A percentile compares a stretch with the other conserved stretches of the same genome.
Evolutionary conservation across 2,329 filamentous ascomycete species (phyloP).

Genomic region (Fusarium sp.): DNA sequence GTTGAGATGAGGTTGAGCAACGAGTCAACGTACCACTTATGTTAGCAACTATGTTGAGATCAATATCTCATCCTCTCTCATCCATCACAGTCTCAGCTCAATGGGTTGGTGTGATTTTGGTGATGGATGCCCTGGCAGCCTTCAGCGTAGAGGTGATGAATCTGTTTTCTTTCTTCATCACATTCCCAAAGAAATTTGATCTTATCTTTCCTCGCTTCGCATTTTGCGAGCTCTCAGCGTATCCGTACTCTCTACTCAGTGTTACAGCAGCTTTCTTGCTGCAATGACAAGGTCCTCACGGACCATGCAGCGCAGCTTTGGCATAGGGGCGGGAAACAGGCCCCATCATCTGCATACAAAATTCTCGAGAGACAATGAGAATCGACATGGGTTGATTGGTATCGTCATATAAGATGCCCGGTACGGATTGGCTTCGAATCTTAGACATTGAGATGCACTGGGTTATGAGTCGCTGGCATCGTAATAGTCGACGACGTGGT

Average conservation of each 20-base stretch:
- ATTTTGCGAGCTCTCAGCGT: slow-evolving; percentile 3
- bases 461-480: slow-evolving; percentile 26
- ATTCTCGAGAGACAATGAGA: slow-evolving; percentile 12
- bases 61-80: slow-evolving; percentile 14
- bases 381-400: slow-evolving; percentile 11
- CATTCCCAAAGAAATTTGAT: slow-evolving; percentile 12
- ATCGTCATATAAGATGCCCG: slow-evolving; percentile 11
- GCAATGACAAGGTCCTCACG: slow-evolving; percentile 33
- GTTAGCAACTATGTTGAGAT: background rate
- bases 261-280: slow-evolving; percentile 9
- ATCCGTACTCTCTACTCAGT: slow-evolving; percentile 18
- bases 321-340: slow-evolving; percentile 25
- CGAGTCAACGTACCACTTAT: slow-evolving; percentile 11
- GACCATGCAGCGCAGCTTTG: slow-evolving; percentile 32
- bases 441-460: slow-evolving; percentile 20
- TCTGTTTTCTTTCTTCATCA: slow-evolving; percentile 22
- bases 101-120: slow-evolving; percentile 20
- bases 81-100: slow-evolving; percentile 12
- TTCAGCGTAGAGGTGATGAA: slow-evolving; percentile 14
- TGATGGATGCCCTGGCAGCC: slow-evolving; percentile 34
- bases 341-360: slow-evolving; percentile 33
- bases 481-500: slow-evolving; percentile 29
- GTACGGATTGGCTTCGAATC: slow-evolving; percentile 20
- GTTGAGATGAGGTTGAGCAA: slow-evolving; percentile 21
- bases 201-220: slow-evolving; percentile 3